These are phyloP conservation scores for Alternaria incomplexa DNA, from an alignment of 2,329 filamentous ascomycete genomes.

Conservation along the genomic window DNA sequence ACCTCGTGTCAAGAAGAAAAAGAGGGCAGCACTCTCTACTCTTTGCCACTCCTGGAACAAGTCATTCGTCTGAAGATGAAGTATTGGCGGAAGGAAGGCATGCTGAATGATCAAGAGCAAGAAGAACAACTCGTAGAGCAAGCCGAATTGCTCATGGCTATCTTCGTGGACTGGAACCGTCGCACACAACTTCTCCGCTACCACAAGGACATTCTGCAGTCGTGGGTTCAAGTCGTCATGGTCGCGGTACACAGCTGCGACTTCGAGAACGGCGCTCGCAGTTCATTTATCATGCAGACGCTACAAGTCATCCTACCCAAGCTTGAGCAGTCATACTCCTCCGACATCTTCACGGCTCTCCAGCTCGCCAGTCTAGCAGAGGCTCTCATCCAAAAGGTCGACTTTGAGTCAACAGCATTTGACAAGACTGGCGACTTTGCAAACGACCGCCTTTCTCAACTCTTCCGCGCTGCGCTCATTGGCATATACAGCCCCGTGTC, in stretches of 20 bases:
- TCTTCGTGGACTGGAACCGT: conserved; percentile 68
- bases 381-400: conserved; percentile 73
- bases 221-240: conserved; percentile 85
- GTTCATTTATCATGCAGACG: conserved; percentile 81
- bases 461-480: conserved; percentile 85
- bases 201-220: conserved; percentile 72
- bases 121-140: conserved; percentile 50
- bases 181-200: conserved; percentile 61
- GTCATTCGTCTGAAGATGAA: conserved; percentile 73
- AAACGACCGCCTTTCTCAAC: conserved; percentile 86
- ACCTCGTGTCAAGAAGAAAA: conserved; percentile 65
- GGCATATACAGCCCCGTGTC: conserved; percentile 78
- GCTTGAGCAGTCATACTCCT: conserved; percentile 76
- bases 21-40: conserved; percentile 66
- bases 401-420: conserved; percentile 59
- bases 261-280: conserved; percentile 73
- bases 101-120: conserved; percentile 45
- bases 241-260: conserved; percentile 84
- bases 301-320: conserved; percentile 88
- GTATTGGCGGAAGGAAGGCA: conserved; percentile 59
- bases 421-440: conserved; percentile 70
- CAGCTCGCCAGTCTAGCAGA: conserved; percentile 80
- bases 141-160: conserved; percentile 63
- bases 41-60: conserved; percentile 74
- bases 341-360: conserved; percentile 71